Evolutionary conservation across 192 early-diverging fungal species (phyloP).

Genomic region (Coemansia sp.): DNA sequence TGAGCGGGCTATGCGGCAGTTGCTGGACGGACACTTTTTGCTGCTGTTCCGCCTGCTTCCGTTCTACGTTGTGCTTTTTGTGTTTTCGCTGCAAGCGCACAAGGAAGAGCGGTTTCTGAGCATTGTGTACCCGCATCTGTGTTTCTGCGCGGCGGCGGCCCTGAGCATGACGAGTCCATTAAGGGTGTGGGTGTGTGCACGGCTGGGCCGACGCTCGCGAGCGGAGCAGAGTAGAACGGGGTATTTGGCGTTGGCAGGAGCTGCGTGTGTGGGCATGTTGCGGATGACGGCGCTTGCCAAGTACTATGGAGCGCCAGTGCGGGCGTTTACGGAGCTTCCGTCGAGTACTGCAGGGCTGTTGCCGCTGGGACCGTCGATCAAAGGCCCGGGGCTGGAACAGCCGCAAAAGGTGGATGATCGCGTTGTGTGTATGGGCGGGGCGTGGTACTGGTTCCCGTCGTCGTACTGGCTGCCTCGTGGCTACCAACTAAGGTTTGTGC

Average conservation of each 20-base stretch:
- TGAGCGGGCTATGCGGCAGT: not conserved
- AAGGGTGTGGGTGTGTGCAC: conserved; percentile 14
- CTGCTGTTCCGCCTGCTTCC: conserved; percentile 62
- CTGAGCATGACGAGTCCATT: conserved; percentile 58
- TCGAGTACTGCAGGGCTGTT: conserved; percentile 4
- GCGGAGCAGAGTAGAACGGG: conserved; percentile 1
- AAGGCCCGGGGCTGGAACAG: conserved; percentile 3
- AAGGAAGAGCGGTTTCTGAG: conserved; percentile 97
- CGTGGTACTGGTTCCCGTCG: conserved; percentile 93
- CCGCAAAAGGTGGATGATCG: too few relatives aligned
- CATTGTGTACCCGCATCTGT: conserved; percentile 86
- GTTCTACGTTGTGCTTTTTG: conserved; percentile 72
- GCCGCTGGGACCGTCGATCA: conserved; percentile 26
- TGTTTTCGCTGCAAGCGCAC: conserved; percentile 88
- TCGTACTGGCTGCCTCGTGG: conserved; percentile 85
- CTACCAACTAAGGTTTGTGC: conserved; percentile 68
- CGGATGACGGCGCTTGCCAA: conserved; percentile 66
- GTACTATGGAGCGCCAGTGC: conserved; percentile 77
- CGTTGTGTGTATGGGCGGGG: conserved; percentile 82
- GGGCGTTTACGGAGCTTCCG: conserved; percentile 56
- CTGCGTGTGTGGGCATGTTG: conserved; percentile 60
- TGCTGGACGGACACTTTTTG: conserved; percentile 21
- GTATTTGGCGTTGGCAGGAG: conserved; percentile 48
- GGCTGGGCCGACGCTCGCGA: not conserved
- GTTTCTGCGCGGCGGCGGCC: conserved; percentile 71